phyloP scores from a whole-genome alignment of 2,329 filamentous ascomycete genomes.

The Thielaviopsis ethacetica region DNA sequence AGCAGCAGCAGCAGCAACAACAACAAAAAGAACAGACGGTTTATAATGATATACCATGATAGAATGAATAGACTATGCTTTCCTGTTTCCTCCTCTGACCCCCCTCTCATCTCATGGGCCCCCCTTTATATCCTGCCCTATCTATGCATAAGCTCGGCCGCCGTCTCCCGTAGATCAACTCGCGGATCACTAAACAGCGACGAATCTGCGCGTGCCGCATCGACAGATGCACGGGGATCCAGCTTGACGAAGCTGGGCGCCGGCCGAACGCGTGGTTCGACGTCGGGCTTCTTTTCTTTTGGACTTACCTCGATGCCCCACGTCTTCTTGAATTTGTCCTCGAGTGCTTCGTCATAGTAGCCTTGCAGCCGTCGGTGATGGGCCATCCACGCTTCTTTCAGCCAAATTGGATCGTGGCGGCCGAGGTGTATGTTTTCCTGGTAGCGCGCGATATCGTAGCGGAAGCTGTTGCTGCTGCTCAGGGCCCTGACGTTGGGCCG shows the following conservation, averaged over 20 bases:
- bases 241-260: not conserved
- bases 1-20: not conserved
- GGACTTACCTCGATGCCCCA: slow-evolving; percentile 22
- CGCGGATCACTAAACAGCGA: slow-evolving; percentile 1
- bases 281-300: not conserved
- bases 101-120: too few relatives aligned
- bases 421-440: slow-evolving; percentile 29
- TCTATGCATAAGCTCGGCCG: slow-evolving; percentile 1
- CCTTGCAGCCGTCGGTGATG: slow-evolving; percentile 31
- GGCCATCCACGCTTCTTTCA: slow-evolving; percentile 33
- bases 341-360: slow-evolving; percentile 32
- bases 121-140: not conserved
- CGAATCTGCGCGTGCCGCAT: not conserved
- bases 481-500: slow-evolving; percentile 27
- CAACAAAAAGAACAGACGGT: not conserved
- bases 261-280: not conserved
- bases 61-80: not conserved
- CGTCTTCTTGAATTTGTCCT: slow-evolving; percentile 27
- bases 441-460: slow-evolving; percentile 29
- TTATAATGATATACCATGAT: not conserved
- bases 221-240: not conserved
- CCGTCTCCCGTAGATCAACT: slow-evolving; percentile 1
- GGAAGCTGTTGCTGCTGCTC: slow-evolving; percentile 31
- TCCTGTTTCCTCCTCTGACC: not conserved
- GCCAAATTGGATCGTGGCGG: slow-evolving; percentile 35